Evolutionary conservation across 257 asterid genomes (phyloP).

Genomic region (Scutellaria minor): DNA sequence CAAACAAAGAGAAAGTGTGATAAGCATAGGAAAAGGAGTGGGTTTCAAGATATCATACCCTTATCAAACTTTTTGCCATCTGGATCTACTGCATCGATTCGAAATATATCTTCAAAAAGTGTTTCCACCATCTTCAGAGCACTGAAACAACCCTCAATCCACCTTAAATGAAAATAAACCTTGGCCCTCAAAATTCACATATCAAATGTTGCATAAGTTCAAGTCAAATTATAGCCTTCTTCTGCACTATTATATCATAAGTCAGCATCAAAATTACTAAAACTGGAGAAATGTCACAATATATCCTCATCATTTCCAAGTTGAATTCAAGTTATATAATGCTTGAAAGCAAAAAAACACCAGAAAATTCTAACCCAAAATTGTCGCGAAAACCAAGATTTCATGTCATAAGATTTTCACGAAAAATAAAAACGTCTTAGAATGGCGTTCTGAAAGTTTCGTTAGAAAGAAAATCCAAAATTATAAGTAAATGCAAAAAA

Average conservation of each 20-base stretch:
- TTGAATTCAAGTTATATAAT: too few species aligned
- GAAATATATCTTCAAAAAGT: conserved; percentile 79
- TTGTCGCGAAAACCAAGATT: too few species aligned
- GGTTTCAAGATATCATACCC: conserved; percentile 44
- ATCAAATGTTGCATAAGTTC: neutral
- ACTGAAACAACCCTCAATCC: conserved; percentile 33
- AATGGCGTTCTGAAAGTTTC: too few species aligned
- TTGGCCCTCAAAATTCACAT: conserved; percentile 6
- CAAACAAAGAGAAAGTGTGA: neutral
- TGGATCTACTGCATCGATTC: conserved; percentile 63
- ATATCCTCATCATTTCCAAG: too few species aligned
- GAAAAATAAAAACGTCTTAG: too few species aligned
- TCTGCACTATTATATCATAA: neutral
- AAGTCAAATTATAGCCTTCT: neutral
- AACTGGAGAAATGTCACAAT: neutral
- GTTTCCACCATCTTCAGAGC: conserved; percentile 71
- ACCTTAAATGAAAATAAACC: neutral
- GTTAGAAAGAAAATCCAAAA: too few species aligned
- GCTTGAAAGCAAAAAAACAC: too few species aligned
- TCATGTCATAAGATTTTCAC: too few species aligned
- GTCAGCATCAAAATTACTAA: neutral
- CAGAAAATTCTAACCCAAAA: too few species aligned
- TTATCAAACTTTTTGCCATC: conserved; percentile 85
- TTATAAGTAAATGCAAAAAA: too few species aligned
- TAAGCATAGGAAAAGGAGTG: neutral